These are phyloP conservation scores for Microcera coccophila DNA, from an alignment of 2,329 filamentous ascomycete genomes.

Conservation along the genomic window DNA sequence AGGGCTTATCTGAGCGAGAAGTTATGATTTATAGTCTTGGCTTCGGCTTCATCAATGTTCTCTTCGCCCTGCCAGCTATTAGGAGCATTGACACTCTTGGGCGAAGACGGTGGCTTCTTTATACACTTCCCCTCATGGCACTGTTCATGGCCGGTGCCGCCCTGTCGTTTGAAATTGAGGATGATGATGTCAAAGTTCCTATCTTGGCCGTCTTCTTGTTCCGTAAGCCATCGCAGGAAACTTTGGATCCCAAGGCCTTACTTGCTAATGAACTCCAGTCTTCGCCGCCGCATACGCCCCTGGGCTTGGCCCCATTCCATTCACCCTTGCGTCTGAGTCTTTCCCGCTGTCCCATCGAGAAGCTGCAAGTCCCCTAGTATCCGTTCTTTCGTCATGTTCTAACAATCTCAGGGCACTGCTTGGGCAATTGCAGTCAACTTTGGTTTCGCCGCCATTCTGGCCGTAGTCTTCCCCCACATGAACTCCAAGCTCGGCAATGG, in stretches of 20 bases:
- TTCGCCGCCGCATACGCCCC: conserved; percentile 43
- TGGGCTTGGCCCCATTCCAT: conserved; percentile 44
- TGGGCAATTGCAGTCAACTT: conserved; percentile 47
- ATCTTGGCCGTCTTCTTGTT: neutral
- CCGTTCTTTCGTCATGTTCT: conserved; percentile 18
- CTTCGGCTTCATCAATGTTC: conserved; percentile 28
- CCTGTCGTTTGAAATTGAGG: conserved; percentile 28
- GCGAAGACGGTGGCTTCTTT: conserved; percentile 38
- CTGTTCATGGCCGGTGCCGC: conserved; percentile 38
- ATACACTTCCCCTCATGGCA: conserved; percentile 41
- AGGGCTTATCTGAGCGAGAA: no score
- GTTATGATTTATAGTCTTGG: neutral
- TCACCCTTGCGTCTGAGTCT: conserved; percentile 48
- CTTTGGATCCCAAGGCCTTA: neutral
- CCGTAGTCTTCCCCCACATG: conserved; percentile 28
- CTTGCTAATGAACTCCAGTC: conserved; percentile 20
- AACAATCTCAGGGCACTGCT: conserved; percentile 36
- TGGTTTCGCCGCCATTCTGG: conserved; percentile 44
- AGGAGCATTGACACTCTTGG: conserved; percentile 33
- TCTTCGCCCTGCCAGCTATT: conserved; percentile 35
- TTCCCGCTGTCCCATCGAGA: conserved; percentile 49
- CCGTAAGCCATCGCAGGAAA: neutral
- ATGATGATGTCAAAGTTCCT: neutral
- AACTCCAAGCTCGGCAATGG: conserved; percentile 23
- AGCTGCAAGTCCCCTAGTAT: conserved; percentile 24